Base-by-base conservation (phyloP, 352 stramenopile species). In the Globisporangium sylvaticum region DNA sequence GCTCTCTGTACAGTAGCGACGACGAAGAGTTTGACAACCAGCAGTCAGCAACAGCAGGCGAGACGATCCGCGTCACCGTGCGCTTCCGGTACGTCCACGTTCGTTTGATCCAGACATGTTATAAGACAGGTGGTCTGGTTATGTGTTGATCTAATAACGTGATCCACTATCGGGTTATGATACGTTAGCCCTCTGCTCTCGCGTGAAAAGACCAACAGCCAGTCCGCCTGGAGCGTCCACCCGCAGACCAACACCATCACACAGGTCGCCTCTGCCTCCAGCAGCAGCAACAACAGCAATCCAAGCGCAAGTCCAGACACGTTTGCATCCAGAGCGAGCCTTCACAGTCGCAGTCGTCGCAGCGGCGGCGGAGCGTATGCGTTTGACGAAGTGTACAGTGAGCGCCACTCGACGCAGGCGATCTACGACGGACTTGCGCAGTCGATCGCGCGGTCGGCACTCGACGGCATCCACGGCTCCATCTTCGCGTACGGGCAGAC, bases 361-460 rank as follows among this genome's bases (percentile, higher is more conserved):
- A 15, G 7, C 12, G 24, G 18, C 29, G 10, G 29, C 20, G 29
- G 46, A 65, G 53, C 74, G 59, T 88, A 84, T 68, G 69, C 76
- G 8, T 88, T 88, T 63, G 79, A 88, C 39, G 75, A 83, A 63
- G 76, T 88, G 20, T 86, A 86, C 44, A 66, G 75, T 27, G 69
- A 68, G 3, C 48, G 77, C 12, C 72, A 83, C 64, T 86, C 79
- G 31, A 88, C 79, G 32, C 44, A 62, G 4, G 50, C 22, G 24
- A 70, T 74, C 27, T 74, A 64, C 60, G 50, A 67, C 4, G 44
- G 34, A 9, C 55, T 71, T 37, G 55, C 67, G 29, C 32, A n/a
- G 2, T 63, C 63, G n/a, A 39, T 68, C 10, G 64, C 64, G 2
- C 39, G 18, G 2, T 62, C 56, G 24, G 68, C 58, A 12, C 32